These are phyloP conservation scores for Fraxinus latifolia DNA, from an alignment of 305 asterid genomes.

Conservation along the genomic window DNA sequence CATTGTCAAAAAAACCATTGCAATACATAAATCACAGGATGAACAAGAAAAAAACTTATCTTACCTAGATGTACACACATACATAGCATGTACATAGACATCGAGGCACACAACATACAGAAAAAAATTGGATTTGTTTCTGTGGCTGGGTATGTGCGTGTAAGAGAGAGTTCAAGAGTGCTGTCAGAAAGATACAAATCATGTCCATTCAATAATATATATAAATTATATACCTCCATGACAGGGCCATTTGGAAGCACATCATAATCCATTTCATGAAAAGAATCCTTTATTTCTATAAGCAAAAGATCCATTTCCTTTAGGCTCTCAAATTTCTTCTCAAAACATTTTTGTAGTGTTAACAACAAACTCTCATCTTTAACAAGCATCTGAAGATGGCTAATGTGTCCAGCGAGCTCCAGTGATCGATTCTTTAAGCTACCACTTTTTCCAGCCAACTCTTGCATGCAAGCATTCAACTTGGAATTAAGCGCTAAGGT, in stretches of 20 bases:
- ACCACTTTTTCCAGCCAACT: slow-evolving; percentile 64
- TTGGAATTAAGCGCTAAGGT: slow-evolving; percentile 47
- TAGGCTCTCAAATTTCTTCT: slow-evolving; percentile 36
- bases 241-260: slow-evolving; percentile 25
- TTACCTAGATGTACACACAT: neutral
- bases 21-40: slow-evolving; percentile 9
- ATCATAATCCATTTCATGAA: slow-evolving; percentile 31
- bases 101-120: neutral
- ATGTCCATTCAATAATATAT: neutral
- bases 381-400: slow-evolving; percentile 49
- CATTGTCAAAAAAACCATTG: slow-evolving; percentile 5
- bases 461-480: slow-evolving; percentile 69
- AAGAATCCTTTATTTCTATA: slow-evolving; percentile 28
- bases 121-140: neutral
- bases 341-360: slow-evolving; percentile 27
- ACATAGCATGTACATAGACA: neutral
- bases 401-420: slow-evolving; percentile 58
- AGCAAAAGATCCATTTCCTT: slow-evolving; percentile 37
- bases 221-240: slow-evolving; percentile 32
- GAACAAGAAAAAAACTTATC: neutral
- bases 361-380: slow-evolving; percentile 33
- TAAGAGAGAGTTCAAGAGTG: neutral
- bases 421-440: slow-evolving; percentile 42
- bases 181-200: neutral
- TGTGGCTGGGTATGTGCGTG: neutral